phyloP scores from a whole-genome alignment of 2,329 filamentous ascomycete species.

The Fusarium sp. region DNA sequence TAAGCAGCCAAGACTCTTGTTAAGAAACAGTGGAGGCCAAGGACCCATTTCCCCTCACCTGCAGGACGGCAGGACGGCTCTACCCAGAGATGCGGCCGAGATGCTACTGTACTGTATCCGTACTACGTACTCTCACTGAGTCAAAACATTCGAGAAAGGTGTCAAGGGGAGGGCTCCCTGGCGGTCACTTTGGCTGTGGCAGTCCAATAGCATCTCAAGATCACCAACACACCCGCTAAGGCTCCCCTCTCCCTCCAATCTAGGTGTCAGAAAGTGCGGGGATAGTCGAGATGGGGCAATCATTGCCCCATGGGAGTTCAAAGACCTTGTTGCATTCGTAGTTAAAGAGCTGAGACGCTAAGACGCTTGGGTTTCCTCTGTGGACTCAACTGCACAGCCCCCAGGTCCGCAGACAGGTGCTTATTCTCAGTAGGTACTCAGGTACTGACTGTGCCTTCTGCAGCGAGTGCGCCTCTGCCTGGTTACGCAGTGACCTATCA shows the following conservation, averaged over 20 bases:
- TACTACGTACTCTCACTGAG: not conserved
- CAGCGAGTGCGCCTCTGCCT: constrained; percentile 8
- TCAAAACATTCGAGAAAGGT: not conserved
- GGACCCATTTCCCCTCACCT: not conserved
- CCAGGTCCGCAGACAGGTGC: constrained; percentile 29
- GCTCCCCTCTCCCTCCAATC: constrained; percentile 16
- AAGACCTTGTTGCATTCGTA: not conserved
- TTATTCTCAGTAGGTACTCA: constrained; percentile 17
- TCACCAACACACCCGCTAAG: not conserved
- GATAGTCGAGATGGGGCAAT: constrained; percentile 32
- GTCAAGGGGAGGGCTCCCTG: not conserved
- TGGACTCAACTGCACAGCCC: constrained; percentile 41
- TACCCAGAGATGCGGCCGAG: not conserved
- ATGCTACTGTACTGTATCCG: not conserved
- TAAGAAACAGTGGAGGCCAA: constrained; percentile 9
- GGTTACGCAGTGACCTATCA: constrained; percentile 45
- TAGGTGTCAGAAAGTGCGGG: constrained; percentile 36
- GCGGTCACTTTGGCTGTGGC: not conserved
- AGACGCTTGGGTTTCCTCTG: not conserved
- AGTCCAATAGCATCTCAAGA: not conserved
- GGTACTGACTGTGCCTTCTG: not conserved
- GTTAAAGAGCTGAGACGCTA: not conserved
- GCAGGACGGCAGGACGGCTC: constrained; percentile 16
- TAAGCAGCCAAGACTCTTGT: constrained; percentile 32
- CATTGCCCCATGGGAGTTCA: constrained; percentile 6